Conservation (phyloP, 768 basidiomycete genomes). For the Symmetrospora coprosmae region DNA sequence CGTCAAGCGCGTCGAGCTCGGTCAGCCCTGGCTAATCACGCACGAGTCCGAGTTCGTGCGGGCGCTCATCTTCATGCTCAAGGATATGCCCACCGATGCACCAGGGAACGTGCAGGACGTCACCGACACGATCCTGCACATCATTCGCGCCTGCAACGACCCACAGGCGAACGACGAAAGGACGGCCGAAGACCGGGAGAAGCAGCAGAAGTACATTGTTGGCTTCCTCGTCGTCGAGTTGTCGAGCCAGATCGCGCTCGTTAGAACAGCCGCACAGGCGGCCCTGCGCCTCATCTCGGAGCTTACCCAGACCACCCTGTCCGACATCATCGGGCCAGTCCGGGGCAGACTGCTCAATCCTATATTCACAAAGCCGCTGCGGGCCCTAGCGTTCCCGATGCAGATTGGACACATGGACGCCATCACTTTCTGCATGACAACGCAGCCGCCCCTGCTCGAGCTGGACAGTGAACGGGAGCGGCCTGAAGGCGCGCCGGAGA, state of each 20-base stretch:
- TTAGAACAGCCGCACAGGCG: slow-evolving; percentile 67
- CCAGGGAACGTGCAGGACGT: slow-evolving; percentile 69
- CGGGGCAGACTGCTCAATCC: slow-evolving; percentile 74
- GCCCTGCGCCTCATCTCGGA: slow-evolving; percentile 66
- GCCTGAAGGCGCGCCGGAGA: not conserved
- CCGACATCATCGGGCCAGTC: slow-evolving; percentile 67
- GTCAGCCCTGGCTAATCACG: slow-evolving; percentile 63
- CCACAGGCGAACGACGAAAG: not conserved
- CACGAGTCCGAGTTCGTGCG: slow-evolving; percentile 81
- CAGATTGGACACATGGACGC: slow-evolving; percentile 98
- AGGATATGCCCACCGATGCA: slow-evolving; percentile 82
- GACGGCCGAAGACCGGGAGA: slow-evolving; percentile 43
- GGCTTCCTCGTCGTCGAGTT: slow-evolving; percentile 71
- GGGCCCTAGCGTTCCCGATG: slow-evolving; percentile 82
- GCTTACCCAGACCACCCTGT: slow-evolving; percentile 53
- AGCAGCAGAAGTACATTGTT: slow-evolving; percentile 45
- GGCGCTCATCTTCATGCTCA: slow-evolving; percentile 75
- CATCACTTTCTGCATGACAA: slow-evolving; percentile 76
- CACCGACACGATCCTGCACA: slow-evolving; percentile 50
- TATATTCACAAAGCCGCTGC: slow-evolving; percentile 89
- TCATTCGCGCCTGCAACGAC: slow-evolving; percentile 41
- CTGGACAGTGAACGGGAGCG: slow-evolving; percentile 42
- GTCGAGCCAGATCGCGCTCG: slow-evolving; percentile 67
- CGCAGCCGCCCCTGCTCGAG: slow-evolving; percentile 78
- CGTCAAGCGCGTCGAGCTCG: slow-evolving; percentile 54